Evolutionary conservation across 306 rosid species (phyloP).

Genomic region (Lotus japonicus): DNA sequence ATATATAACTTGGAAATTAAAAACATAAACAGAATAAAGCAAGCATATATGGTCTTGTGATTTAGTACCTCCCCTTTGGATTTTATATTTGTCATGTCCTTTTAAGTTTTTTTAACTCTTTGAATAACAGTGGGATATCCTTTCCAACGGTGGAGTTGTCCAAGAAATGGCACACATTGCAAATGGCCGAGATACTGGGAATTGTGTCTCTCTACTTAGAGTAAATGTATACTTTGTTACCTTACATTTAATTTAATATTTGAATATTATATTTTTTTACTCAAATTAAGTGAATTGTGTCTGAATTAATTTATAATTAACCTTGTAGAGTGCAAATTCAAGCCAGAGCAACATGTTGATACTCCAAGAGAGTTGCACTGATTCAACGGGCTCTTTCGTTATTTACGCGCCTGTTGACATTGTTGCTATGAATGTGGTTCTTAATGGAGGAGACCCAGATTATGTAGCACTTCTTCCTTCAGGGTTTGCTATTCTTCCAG

Average conservation of each 20-base stretch:
- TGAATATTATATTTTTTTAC: not conserved
- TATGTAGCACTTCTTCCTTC: conserved; percentile 95
- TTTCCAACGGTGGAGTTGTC: conserved; percentile 83
- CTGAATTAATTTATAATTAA: not conserved
- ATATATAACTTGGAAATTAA: no score
- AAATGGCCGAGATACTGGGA: conserved; percentile 83
- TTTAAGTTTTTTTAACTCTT: not conserved
- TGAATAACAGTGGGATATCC: conserved; percentile 83
- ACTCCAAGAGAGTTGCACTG: conserved; percentile 86
- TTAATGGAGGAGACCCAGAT: conserved; percentile 92
- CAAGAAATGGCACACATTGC: conserved; percentile 99
- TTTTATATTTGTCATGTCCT: not conserved
- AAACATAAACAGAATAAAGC: no score
- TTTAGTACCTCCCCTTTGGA: not conserved
- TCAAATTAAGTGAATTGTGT: not conserved
- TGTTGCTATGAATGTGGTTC: conserved; percentile 82
- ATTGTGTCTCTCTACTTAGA: conserved; percentile 77
- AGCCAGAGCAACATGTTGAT: conserved; percentile 98
- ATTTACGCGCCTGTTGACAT: conserved; percentile 91
- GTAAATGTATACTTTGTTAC: conserved; percentile 53
- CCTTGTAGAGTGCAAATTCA: conserved; percentile 77
- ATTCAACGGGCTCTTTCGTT: conserved; percentile 72
- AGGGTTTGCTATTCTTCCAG: conserved; percentile 93
- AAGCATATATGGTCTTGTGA: no score
- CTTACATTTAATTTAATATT: not conserved